Evolutionary conservation across 2,329 filamentous ascomycete genomes (phyloP).

Genomic region (Venturia effusa): DNA sequence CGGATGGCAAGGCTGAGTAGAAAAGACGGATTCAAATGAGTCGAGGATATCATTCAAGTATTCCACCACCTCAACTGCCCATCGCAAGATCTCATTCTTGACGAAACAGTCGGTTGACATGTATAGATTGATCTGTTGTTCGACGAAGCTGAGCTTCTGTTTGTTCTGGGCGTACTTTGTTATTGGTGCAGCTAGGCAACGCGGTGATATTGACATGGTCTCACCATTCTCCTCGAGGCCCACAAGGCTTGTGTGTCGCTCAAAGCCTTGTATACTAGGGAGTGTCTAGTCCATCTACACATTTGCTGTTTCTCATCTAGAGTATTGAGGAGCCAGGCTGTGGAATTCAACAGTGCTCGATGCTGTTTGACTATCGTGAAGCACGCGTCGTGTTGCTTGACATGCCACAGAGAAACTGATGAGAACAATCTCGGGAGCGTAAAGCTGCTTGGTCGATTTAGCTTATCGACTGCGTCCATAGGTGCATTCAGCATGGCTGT

Average conservation of each 20-base stretch:
- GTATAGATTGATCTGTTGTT: neutral
- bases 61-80: neutral
- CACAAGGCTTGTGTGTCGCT: neutral
- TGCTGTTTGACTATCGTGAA: neutral
- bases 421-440: neutral
- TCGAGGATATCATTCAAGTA: constrained; percentile 4
- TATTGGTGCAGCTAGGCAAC: neutral
- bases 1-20: neutral
- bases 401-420: neutral
- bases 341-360: neutral
- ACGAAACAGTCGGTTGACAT: neutral
- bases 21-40: neutral
- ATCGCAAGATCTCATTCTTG: neutral
- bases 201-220: neutral
- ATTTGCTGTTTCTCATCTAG: neutral
- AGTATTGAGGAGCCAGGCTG: neutral
- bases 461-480: neutral
- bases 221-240: constrained; percentile 2
- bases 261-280: neutral
- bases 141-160: neutral
- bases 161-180: neutral
- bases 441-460: neutral
- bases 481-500: neutral
- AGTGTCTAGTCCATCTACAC: neutral
- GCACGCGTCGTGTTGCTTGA: neutral